Base-by-base conservation (phyloP, 768 basidiomycete species). In the Russula compacta region DNA sequence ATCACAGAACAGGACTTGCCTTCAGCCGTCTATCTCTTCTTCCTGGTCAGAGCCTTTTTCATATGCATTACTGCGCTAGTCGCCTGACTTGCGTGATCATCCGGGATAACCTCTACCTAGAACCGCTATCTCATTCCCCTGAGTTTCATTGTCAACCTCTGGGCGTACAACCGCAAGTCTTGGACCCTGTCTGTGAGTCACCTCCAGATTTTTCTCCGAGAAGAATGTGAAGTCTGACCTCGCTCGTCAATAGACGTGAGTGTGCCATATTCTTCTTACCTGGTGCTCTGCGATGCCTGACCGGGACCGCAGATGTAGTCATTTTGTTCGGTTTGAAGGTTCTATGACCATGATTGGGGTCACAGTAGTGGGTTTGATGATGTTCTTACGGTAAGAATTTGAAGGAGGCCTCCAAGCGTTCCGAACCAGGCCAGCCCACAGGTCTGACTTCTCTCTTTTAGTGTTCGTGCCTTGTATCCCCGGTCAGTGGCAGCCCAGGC, bases 61-160 rank as follows among this genome's bases (percentile, higher is more conserved):
- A 29, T 8, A 4, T 46, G 46, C 24, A 29, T 14, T 19, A 6
- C 10, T 9, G 15, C 15, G 4, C 4, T 19, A 42, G 40, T 24
- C 19, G 3, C 15, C 53, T 61, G 33, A 49, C 40, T n/a, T 3
- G 9, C 43, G 17, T 42, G 38, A 15, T 12, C 11, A 33, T 33
- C 11, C 11, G 19, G 24, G 24, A 29, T 3, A 29, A 58, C 40
- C 14, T 32, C n/a, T 29, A 1, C 4, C 40, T 54, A 86, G 83
- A 86, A 85, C 65, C 80, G 84, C 29, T 86, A 86, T 66, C 70
- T 85, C 21, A 84, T 81, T 0, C 84, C 84, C 0, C 71, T 85
- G 2, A 82, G 81, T 0, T 86, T 86, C 67, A 78, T 84, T 15
- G 69, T 85, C 48, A 84, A 85, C 59, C 67, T 84, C 0, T 71